A percentile compares a stretch with the other conserved stretches of the same genome.
Evolutionary conservation across 2,329 filamentous ascomycete genomes (phyloP).

Genomic region (Cercospora sp.): DNA sequence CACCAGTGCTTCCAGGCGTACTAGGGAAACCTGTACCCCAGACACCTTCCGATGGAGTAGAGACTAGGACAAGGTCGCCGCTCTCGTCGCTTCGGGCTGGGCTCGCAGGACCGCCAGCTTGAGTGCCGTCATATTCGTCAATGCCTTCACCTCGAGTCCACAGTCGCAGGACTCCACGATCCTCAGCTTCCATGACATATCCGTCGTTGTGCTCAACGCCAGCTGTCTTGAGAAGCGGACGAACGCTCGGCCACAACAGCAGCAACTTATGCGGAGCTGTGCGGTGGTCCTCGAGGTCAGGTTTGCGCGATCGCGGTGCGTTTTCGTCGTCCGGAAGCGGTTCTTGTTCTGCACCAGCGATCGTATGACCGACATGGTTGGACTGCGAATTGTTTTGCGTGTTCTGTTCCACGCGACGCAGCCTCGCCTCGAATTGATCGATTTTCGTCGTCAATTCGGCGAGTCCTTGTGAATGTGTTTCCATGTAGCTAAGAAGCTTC

Average conservation of each 20-base stretch:
- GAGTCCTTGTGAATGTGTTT: conserved; percentile 39
- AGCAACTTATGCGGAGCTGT: conserved; percentile 85
- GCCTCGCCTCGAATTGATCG: conserved; percentile 30
- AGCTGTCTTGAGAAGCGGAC: conserved; percentile 38
- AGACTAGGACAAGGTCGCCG: conserved; percentile 33
- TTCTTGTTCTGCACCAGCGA: conserved; percentile 16
- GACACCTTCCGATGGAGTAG: conserved; percentile 48
- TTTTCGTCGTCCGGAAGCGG: conserved; percentile 31
- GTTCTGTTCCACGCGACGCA: conserved; percentile 32
- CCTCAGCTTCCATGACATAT: conserved; percentile 42
- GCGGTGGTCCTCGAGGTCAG: conserved; percentile 81
- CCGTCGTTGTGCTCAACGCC: conserved; percentile 34
- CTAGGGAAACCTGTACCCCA: conserved; percentile 54
- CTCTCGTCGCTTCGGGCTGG: conserved; percentile 44
- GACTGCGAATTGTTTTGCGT: conserved; percentile 14
- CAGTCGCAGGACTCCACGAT: conserved; percentile 39
- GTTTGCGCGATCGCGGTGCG: conserved; percentile 46
- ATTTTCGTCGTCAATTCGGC: conserved; percentile 29
- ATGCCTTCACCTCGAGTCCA: conserved; percentile 43
- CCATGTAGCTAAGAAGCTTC: conserved; percentile 50
- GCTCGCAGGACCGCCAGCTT: conserved; percentile 40
- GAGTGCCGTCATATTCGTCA: conserved; percentile 40
- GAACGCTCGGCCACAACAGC: conserved; percentile 57
- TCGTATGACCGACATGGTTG: conserved; percentile 9
- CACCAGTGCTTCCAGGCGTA: conserved; percentile 34